These are phyloP conservation scores for Elaeagnus macrophylla DNA, from an alignment of 306 rosid genomes.

Conservation along the genomic window DNA sequence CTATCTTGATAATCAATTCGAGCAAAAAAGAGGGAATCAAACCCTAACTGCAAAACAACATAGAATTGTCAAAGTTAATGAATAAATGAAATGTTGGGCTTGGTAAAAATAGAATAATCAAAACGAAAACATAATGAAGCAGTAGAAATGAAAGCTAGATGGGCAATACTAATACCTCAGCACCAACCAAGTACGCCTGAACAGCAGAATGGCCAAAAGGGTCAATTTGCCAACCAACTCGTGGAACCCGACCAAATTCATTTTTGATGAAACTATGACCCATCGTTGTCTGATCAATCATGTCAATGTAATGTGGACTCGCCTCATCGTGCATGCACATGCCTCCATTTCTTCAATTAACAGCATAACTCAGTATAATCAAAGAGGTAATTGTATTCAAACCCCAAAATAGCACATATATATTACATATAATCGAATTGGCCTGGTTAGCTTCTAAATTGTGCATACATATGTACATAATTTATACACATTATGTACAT, in stretches of 20 bases:
- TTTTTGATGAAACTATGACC: conserved; percentile 62
- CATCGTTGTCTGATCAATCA: conserved; percentile 76
- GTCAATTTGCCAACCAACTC: conserved; percentile 89
- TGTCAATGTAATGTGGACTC: conserved; percentile 66
- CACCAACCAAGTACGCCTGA: conserved; percentile 80
- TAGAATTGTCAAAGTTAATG: neutral
- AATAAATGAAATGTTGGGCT: neutral
- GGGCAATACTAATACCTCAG: conserved; percentile 40
- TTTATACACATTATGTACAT: no score
- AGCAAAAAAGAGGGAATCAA: conserved; percentile 69
- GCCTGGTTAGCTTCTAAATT: no score
- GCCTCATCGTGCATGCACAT: conserved; percentile 94
- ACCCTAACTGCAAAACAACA: conserved; percentile 61
- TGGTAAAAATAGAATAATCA: neutral
- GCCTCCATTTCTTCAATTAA: conserved; percentile 63
- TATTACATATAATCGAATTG: no score
- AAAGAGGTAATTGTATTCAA: neutral
- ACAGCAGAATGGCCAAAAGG: conserved; percentile 86
- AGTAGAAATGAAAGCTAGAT: neutral
- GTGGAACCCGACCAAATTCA: conserved; percentile 59
- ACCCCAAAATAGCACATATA: neutral
- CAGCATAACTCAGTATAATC: neutral
- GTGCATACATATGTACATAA: no score
- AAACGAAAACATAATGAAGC: neutral
- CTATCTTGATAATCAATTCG: conserved; percentile 85